Percentiles rank a stretch among this genome's conserved stretches.
These are phyloP conservation scores for Cytospora mali DNA, from an alignment of 2,329 filamentous ascomycete genomes.

Conservation along the genomic window DNA sequence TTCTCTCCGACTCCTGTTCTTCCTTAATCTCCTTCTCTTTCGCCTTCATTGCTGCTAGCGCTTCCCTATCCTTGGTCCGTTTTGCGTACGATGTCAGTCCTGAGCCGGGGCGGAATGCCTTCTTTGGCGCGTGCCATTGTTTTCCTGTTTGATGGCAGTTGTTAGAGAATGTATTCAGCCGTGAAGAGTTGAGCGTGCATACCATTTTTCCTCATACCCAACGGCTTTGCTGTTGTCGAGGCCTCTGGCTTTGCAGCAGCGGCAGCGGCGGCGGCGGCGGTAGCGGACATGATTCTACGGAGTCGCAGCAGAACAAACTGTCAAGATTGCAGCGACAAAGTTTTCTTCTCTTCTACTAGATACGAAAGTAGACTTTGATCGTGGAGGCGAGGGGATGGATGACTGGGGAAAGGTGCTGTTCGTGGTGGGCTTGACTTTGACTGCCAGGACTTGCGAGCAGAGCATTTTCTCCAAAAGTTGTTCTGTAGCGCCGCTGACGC, in stretches of 20 bases:
- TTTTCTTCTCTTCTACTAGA: not conserved
- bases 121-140: conserved; percentile 86
- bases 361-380: conserved; percentile 10
- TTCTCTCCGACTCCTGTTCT: conserved; percentile 86
- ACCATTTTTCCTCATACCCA: conserved; percentile 86
- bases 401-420: conserved; percentile 13
- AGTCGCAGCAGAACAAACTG: conserved; percentile 17
- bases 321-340: not conserved
- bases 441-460: conserved; percentile 2
- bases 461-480: conserved; percentile 9
- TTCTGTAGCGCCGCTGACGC: not conserved
- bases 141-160: conserved; percentile 70
- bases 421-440: conserved; percentile 3
- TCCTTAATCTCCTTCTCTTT: conserved; percentile 95
- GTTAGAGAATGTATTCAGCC: conserved; percentile 6
- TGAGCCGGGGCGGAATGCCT: conserved; percentile 79
- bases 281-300: conserved; percentile 47
- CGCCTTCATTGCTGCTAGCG: conserved; percentile 78
- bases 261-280: conserved; percentile 36
- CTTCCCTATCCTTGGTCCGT: conserved; percentile 69
- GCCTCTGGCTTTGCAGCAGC: conserved; percentile 40
- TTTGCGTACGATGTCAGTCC: conserved; percentile 80
- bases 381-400: conserved; percentile 13
- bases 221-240: conserved; percentile 42
- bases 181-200: conserved; percentile 33